Evolutionary conservation across 1,139 yeast species (phyloP).

Genomic region (Eremothecium gossypii): DNA sequence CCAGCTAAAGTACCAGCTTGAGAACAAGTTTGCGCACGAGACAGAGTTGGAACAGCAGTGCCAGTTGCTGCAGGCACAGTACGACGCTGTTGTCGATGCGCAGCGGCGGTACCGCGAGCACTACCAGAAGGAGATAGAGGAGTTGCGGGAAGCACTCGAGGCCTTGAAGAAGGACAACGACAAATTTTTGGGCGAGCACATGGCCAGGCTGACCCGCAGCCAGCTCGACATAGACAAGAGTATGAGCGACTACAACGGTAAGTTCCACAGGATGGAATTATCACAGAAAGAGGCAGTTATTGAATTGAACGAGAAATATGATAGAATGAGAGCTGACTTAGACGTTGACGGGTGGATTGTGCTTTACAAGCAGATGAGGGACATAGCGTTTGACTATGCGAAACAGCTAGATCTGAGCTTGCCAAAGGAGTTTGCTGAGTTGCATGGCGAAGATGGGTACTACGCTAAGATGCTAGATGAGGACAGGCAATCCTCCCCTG

Average conservation of each 20-base stretch:
- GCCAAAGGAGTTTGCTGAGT: slow-evolving; percentile 10
- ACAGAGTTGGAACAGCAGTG: slow-evolving; percentile 42
- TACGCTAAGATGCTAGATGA: background rate
- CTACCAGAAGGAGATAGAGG: slow-evolving; percentile 35
- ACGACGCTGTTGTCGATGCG: slow-evolving; percentile 50
- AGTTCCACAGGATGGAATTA: slow-evolving; percentile 4
- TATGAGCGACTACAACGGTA: slow-evolving; percentile 1
- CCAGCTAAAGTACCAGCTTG: slow-evolving; percentile 41
- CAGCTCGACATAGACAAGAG: slow-evolving; percentile 1
- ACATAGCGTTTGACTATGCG: slow-evolving; percentile 14
- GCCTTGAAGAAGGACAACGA: slow-evolving; percentile 29
- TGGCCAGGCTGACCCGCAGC: background rate
- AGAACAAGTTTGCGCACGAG: slow-evolving; percentile 41
- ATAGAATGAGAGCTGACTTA: slow-evolving; percentile 9
- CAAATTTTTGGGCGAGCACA: background rate
- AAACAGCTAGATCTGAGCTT: slow-evolving; percentile 13
- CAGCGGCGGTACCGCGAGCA: slow-evolving; percentile 49
- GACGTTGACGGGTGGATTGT: slow-evolving; percentile 15
- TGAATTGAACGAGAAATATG: slow-evolving; percentile 10
- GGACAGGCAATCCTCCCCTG: background rate
- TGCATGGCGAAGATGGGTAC: slow-evolving; percentile 5
- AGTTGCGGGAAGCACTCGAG: slow-evolving; percentile 31
- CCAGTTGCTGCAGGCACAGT: slow-evolving; percentile 50
- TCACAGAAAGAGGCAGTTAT: slow-evolving; percentile 2
- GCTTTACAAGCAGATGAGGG: slow-evolving; percentile 15